Conservation (phyloP, 352 stramenopile species). For the Lagenidium sp. region DNA sequence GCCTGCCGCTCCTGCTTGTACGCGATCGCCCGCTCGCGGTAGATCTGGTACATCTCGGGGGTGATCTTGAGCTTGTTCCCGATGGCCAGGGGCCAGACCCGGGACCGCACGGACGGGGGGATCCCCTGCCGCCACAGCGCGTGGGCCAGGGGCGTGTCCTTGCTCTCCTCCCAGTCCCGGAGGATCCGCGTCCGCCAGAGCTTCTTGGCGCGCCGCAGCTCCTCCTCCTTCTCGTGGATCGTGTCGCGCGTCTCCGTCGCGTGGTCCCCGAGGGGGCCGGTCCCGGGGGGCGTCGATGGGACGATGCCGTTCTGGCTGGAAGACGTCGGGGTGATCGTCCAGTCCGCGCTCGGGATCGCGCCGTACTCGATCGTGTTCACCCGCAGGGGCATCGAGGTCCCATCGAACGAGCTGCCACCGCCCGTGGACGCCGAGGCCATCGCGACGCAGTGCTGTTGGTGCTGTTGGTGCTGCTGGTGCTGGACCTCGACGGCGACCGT, state of each 20-base stretch:
- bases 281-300: too few relatives aligned
- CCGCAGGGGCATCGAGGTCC: neutral
- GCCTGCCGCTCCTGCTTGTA: constrained; percentile 51
- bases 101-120: constrained; percentile 66
- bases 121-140: constrained; percentile 78
- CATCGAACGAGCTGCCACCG: neutral
- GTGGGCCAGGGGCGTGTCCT: constrained; percentile 62
- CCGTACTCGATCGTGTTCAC: constrained; percentile 5
- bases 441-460: neutral
- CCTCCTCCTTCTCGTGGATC: constrained; percentile 76
- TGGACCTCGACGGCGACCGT: constrained; percentile 61
- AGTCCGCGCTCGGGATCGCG: neutral
- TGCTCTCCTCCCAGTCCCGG: constrained; percentile 67
- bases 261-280: too few relatives aligned
- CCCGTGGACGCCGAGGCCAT: too few relatives aligned
- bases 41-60: constrained; percentile 82
- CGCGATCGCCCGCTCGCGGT: constrained; percentile 41
- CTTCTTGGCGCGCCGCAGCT: constrained; percentile 74
- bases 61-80: constrained; percentile 83
- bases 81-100: constrained; percentile 79
- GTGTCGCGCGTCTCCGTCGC: constrained; percentile 19
- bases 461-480: neutral
- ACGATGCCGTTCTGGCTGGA: too few relatives aligned
- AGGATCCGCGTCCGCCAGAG: constrained; percentile 75
- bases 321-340: neutral